A percentile compares a stretch with the other conserved stretches of the same genome.
Evolutionary conservation across 2,329 filamentous ascomycete species (phyloP).

Genomic region (Ceratocystis colombiana): DNA sequence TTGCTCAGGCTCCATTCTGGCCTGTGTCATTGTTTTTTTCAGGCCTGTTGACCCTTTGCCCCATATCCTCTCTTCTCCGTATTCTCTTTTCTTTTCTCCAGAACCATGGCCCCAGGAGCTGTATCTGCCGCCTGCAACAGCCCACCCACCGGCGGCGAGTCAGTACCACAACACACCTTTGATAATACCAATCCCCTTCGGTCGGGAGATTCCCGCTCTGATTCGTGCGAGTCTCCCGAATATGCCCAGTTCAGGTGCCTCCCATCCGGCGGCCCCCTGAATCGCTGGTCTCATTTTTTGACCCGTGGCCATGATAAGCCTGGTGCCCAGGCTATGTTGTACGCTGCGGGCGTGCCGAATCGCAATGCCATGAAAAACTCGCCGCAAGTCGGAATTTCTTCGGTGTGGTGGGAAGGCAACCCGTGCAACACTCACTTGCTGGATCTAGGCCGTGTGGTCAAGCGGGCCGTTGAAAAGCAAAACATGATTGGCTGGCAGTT

Average conservation of each 20-base stretch:
- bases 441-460: constrained; percentile 79
- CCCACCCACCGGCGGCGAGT: background rate
- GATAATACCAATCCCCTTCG: constrained; percentile 8
- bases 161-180: constrained; percentile 2
- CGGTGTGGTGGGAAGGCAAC: constrained; percentile 96
- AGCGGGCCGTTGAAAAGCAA: constrained; percentile 66
- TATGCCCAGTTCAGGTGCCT: constrained; percentile 46
- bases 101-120: constrained; percentile 11
- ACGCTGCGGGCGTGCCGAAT: constrained; percentile 79
- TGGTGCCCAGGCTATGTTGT: constrained; percentile 92
- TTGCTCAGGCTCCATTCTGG: constrained; percentile 15
- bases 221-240: constrained; percentile 30
- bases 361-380: constrained; percentile 77
- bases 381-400: constrained; percentile 82
- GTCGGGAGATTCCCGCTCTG: constrained; percentile 6
- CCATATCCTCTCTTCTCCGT: constrained; percentile 2
- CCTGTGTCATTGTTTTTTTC: constrained; percentile 1
- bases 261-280: constrained; percentile 51
- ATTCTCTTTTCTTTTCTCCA: constrained; percentile 7
- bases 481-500: constrained; percentile 93
- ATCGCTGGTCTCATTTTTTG: constrained; percentile 74
- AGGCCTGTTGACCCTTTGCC: constrained; percentile 9
- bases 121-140: constrained; percentile 10
- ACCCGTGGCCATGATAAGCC: constrained; percentile 84
- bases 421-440: constrained; percentile 56